Base-by-base conservation (phyloP, 2,329 filamentous ascomycete species). In the Apiospora koreana region DNA sequence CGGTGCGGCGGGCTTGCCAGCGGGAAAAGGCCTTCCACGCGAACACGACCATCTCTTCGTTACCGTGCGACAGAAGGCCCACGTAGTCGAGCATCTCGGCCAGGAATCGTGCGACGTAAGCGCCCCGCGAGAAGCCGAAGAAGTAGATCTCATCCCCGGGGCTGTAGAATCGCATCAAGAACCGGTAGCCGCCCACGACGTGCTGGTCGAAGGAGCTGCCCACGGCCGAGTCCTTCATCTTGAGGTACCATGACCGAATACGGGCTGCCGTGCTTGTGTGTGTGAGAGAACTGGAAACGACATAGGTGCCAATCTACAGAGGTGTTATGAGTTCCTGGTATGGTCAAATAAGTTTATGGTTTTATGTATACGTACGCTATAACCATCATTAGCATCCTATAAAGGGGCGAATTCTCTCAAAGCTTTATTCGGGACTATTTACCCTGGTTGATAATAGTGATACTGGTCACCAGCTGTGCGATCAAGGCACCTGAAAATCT, bases 41-140 rank as follows among this genome's bases (percentile, higher is more conserved):
- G 78, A 97, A 97, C 4, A 87, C 86, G 68, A 94, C 90, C 90
- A 96, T 92, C 74, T 96, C 94, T 77, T 97, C 93, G 75, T 97
- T 97, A 14, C 94, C 93, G 68, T 93, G 91, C 16, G 91, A 92
- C 18, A 97, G 84, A 0, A 97, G 84, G 1, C 94, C 94, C 69
- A 96, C 90, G 74, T 93, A 91, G 76, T 96, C 93, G 8, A 96
- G 86, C 93, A 95, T 95, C 77, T 96, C 93, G 0, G 93, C 93
- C 0, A 94, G 81, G 76, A 94, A 94, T 2, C 92, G 88, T 0
- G 92, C 92, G 58, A 92, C 92, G 75, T 94, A 94, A 1, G 91
- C 87, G 23, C 92, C 92, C 25, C 92, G 87, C 58, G 89, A 92
- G 81, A 94, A 94, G 0, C 92, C 92, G 71, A 93, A 93, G 80